A percentile compares a stretch with the other conserved stretches of the same genome.
Evolutionary conservation across 2,329 filamentous ascomycete genomes (phyloP).

Genomic region (Trichoderma sp.): DNA sequence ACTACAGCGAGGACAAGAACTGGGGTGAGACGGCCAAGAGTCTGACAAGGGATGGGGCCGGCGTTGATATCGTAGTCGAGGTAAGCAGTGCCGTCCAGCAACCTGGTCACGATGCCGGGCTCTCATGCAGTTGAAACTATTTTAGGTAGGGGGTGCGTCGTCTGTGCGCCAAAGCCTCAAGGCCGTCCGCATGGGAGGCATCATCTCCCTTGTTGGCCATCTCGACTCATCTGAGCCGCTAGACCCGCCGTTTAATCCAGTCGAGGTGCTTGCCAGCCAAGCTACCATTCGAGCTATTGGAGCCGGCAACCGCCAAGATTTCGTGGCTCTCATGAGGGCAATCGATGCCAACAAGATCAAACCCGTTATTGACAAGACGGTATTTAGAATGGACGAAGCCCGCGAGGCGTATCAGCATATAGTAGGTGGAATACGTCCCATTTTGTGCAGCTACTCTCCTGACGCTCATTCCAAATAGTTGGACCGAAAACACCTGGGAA

Average conservation of each 20-base stretch:
- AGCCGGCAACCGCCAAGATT: neutral
- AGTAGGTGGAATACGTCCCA: neutral
- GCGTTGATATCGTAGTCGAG: neutral
- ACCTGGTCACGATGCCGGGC: neutral
- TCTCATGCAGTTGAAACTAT: neutral
- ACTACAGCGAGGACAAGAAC: neutral
- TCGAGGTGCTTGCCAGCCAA: neutral
- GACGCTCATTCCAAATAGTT: neutral
- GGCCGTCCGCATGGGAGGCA: neutral
- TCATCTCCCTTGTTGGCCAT: neutral
- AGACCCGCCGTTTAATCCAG: neutral
- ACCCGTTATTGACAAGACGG: neutral
- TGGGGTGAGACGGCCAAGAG: neutral
- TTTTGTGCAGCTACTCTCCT: neutral
- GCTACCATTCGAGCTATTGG: neutral
- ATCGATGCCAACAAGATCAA: neutral
- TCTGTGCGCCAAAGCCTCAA: neutral
- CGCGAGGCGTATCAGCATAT: neutral
- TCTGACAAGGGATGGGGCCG: neutral
- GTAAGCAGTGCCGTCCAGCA: neutral
- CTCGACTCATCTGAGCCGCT: neutral
- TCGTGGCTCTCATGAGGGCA: neutral
- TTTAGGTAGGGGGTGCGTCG: neutral
- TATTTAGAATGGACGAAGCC: neutral
- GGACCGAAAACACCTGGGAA: neutral